Base-by-base conservation (phyloP, 192 early-diverging fungal genomes). In the Dissophora ornata region DNA sequence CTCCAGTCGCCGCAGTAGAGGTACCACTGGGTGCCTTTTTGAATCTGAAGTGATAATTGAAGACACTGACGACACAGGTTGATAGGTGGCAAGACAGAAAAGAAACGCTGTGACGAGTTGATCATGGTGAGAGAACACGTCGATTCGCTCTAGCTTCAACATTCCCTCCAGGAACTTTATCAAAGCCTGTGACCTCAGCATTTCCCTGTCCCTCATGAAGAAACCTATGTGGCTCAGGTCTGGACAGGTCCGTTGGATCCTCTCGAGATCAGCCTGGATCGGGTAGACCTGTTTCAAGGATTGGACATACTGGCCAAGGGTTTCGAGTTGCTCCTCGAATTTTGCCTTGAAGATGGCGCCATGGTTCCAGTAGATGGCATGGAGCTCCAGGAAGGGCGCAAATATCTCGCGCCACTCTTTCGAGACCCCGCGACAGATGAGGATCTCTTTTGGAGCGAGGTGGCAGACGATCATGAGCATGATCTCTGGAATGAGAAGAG, bases 401-500 rank as follows among this genome's bases (percentile, higher is more conserved):
- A 68, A 68, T 32, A 68, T 38, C 7, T 18, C 28, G 12, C 66
- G 55, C 66, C 66, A 68, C 15, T 68, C 36, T 9, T 42, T 28
- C 0, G 29, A 58, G 16, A 68, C 56, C 2, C 66, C 66, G 10
- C 66, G 32, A 30, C 66, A 68, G 26, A 48, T 12, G 34, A 68
- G 55, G 55, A 68, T 58, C 6, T 68, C 66, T 4, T 12, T 36
- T 8, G 34, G 24, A 2, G 54, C 16, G 26, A 68, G 47, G 19
- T 22, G 54, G 0, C 47, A 18, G 25, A 51, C 56, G 45, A 68
- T 58, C 44, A 68, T 57, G 55, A 18, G 13, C 3, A 34, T 30
- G 34, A 68, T 68, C 51, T 68, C 66, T 12, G 66, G 55, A 41
- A 68, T 58, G 38, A 49, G 51, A 0, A 68, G 38, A 0, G 66